A percentile compares a stretch with the other conserved stretches of the same genome.
These are phyloP conservation scores for Cryptococcus sp. DNA, from an alignment of 1,284 basidiomycete genomes.

Conservation along the genomic window DNA sequence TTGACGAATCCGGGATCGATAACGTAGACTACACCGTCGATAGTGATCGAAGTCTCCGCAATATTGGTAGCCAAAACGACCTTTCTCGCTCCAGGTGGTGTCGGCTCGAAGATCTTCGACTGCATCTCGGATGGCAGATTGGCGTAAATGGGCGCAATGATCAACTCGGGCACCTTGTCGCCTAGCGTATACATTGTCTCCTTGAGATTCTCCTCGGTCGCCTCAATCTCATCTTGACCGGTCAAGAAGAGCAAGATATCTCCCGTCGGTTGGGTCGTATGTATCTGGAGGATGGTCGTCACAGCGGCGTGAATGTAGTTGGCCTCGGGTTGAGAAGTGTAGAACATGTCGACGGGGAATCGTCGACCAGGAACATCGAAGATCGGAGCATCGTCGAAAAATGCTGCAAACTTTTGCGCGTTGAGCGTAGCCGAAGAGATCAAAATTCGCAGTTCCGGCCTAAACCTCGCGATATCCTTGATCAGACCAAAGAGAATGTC, in stretches of 20 bases:
- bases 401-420: conserved; percentile 91
- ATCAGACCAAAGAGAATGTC: conserved; percentile 95
- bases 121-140: conserved; percentile 99
- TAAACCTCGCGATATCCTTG: conserved; percentile 97
- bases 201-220: conserved; percentile 88
- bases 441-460: conserved; percentile 81
- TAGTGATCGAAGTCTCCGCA: conserved; percentile 95
- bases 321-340: conserved; percentile 94
- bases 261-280: conserved; percentile 96
- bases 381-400: conserved; percentile 89
- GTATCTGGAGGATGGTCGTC: conserved; percentile 97
- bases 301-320: conserved; percentile 98
- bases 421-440: conserved; percentile 97
- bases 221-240: conserved; percentile 98
- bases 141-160: conserved; percentile 96
- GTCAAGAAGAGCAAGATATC: conserved; percentile 98
- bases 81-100: conserved; percentile 91
- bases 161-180: conserved; percentile 90
- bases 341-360: conserved; percentile 97
- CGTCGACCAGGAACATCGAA: conserved; percentile 94
- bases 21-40: conserved; percentile 95
- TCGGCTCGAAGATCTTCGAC: conserved; percentile 98
- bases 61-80: conserved; percentile 95
- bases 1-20: conserved; percentile 98
- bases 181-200: conserved; percentile 92